Evolutionary conservation across 192 early-diverging fungal species (phyloP), one percentile per base, ranked within the genome.

Genomic region (Mortierella hygrophila): DNA sequence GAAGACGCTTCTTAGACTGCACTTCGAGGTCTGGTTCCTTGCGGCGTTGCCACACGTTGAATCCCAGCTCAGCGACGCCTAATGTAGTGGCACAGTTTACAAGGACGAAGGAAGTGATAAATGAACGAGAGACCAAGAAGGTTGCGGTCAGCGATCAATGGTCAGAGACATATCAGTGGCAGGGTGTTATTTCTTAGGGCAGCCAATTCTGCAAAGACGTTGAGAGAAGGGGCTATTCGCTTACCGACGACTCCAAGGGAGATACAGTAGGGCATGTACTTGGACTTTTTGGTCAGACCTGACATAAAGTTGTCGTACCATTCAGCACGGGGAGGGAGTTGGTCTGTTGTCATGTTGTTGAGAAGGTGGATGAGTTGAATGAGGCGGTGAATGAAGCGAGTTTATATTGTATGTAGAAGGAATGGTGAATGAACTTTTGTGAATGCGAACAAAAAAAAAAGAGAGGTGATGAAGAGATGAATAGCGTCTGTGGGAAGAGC

Each of bases 301-400:
- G 41, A 42, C 18, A 71, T 35, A 21, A 21, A 13, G 70, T 71
- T 71, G 70, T 71, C 70, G 70, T 71, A 42, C 70, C 70, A 41
- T 40, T 71, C 38, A n/a, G 70, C 70, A 71, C 70, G 70, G 8
- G 70, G 70, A 13, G 70, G 70, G 37, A 42, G 70, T 4, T 23
- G 21, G 70, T 42, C 70, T 6, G 37, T 71, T 4, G 70, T 71
- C 70, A 71, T 71, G 29, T 8, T 70, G 69, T 40, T 38, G 18
- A 13, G 5, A 52, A 52, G 20, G 18, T 20, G 41, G 23, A 23
- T 21, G 35, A 71, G 21, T 5, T 10, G 16, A 37, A 1, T 23
- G 5, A 37, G 9, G 1, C 4, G 35, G 6, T 70, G 68, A 41
- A 23, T 23, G 37, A 23, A 40, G 10, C 38, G 68, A 41, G 32